Evolutionary conservation across 768 basidiomycete species (phyloP).

Genomic region (Asterophora lycoperdoides): DNA sequence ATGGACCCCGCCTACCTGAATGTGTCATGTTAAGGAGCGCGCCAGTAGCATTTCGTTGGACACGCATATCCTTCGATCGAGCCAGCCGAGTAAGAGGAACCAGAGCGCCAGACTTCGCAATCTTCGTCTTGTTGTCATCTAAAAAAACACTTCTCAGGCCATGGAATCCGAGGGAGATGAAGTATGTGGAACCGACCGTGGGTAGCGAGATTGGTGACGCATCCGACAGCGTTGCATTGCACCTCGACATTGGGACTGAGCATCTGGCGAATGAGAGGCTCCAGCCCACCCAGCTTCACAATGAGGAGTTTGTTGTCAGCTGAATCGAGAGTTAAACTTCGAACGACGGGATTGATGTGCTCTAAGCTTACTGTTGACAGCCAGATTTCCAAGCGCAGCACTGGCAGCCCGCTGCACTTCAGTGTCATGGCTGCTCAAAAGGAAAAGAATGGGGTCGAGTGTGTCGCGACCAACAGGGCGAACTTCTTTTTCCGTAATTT

Average conservation of each 20-base stretch:
- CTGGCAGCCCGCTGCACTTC: constrained; percentile 98
- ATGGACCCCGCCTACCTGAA: constrained; percentile 58
- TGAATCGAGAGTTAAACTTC: constrained; percentile 29
- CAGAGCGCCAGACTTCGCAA: constrained; percentile 98
- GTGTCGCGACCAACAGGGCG: constrained; percentile 95
- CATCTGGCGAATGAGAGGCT: constrained; percentile 98
- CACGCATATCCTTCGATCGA: constrained; percentile 98
- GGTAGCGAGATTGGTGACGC: constrained; percentile 97
- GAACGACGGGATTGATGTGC: constrained; percentile 2
- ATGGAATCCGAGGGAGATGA: constrained; percentile 10
- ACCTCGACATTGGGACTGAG: constrained; percentile 98
- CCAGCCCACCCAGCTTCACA: constrained; percentile 94
- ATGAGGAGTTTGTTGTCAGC: constrained; percentile 99
- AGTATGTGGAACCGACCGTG: constrained; percentile 60
- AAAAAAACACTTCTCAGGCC: constrained; percentile 7
- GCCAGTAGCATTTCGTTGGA: constrained; percentile 97
- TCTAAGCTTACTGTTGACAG: constrained; percentile 84
- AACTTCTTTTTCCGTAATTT: constrained; percentile 99
- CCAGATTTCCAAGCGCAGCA: constrained; percentile 95
- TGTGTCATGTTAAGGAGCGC: constrained; percentile 99
- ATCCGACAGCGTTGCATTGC: constrained; percentile 99
- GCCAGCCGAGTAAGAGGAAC: constrained; percentile 95
- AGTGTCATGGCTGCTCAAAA: constrained; percentile 95
- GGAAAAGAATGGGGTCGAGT: constrained; percentile 95
- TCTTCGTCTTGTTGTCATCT: constrained; percentile 99